Percentiles rank a stretch among this genome's conserved stretches.
Conservation (phyloP, 192 early-diverging fungal species). For the Rhizoclosmatium globosum region DNA sequence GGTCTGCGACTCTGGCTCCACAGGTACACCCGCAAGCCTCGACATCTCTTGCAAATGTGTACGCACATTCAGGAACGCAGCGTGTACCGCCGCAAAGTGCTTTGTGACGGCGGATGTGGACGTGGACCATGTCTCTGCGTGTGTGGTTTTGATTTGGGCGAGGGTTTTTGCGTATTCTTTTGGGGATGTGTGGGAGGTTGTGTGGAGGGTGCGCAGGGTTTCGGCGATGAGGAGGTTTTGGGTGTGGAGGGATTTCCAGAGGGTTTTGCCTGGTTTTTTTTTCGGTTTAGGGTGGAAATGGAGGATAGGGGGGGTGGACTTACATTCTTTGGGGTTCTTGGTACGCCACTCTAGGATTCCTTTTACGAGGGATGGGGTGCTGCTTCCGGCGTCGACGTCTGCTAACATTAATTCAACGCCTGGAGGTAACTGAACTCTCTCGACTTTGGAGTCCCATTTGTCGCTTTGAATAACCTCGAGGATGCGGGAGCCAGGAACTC, state of each 20-base stretch:
- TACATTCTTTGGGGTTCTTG: constrained; percentile 59
- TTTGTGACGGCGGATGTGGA: no score
- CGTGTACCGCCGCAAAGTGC: no score
- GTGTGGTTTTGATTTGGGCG: not conserved
- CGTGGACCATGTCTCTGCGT: constrained; percentile 27
- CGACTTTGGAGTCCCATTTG: constrained; percentile 71
- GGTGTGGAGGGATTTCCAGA: no score
- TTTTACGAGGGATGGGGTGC: constrained; percentile 91
- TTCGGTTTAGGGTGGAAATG: no score
- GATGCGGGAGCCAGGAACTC: constrained; percentile 19
- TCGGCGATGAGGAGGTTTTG: no score
- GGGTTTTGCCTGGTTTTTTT: no score
- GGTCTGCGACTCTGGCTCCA: constrained; percentile 92
- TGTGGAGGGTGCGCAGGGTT: no score
- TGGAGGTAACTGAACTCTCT: constrained; percentile 73
- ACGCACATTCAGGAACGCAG: constrained; percentile 59
- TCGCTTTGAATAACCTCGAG: constrained; percentile 16
- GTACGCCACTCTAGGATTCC: constrained; percentile 88
- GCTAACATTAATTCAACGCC: constrained; percentile 81
- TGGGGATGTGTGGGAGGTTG: no score
- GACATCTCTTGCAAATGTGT: constrained; percentile 76
- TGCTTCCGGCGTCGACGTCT: constrained; percentile 92
- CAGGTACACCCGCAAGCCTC: constrained; percentile 75
- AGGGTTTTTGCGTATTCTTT: no score
- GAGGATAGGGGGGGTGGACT: no score